These are phyloP conservation scores for Fusarium annulatum DNA, from an alignment of 2,329 filamentous ascomycete species.

Conservation along the genomic window DNA sequence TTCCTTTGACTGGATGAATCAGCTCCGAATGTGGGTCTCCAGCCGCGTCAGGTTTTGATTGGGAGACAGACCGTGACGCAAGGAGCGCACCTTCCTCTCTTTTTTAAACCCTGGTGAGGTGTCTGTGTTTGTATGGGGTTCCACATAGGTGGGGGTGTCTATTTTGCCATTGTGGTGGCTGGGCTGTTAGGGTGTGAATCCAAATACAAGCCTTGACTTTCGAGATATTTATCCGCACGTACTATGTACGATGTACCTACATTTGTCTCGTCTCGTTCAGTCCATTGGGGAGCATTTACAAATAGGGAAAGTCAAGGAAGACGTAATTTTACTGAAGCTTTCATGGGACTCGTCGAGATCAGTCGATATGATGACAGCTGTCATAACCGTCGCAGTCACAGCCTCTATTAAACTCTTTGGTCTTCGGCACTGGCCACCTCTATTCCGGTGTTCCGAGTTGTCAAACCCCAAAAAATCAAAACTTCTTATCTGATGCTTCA, in stretches of 20 bases:
- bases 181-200: conserved; percentile 1
- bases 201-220: background rate
- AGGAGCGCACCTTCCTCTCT: conserved; percentile 27
- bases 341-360: background rate
- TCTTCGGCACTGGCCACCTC: background rate
- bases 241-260: background rate
- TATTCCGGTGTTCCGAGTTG: conserved; percentile 12
- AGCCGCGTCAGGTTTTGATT: conserved; percentile 47
- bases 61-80: conserved; percentile 47
- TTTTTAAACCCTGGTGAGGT: conserved; percentile 7
- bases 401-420: background rate
- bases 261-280: background rate
- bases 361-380: background rate
- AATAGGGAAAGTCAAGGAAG: background rate
- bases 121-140: background rate
- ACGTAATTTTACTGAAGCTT: background rate
- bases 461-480: conserved; percentile 2
- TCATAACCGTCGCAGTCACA: background rate
- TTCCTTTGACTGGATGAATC: conserved; percentile 62
- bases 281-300: background rate
- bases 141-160: background rate
- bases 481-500: conserved; percentile 29
- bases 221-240: too few relatives aligned
- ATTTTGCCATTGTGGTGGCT: background rate
- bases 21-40: conserved; percentile 53